These are phyloP conservation scores for Fusarium sp. DNA, from an alignment of 2,329 filamentous ascomycete genomes.

Conservation along the genomic window DNA sequence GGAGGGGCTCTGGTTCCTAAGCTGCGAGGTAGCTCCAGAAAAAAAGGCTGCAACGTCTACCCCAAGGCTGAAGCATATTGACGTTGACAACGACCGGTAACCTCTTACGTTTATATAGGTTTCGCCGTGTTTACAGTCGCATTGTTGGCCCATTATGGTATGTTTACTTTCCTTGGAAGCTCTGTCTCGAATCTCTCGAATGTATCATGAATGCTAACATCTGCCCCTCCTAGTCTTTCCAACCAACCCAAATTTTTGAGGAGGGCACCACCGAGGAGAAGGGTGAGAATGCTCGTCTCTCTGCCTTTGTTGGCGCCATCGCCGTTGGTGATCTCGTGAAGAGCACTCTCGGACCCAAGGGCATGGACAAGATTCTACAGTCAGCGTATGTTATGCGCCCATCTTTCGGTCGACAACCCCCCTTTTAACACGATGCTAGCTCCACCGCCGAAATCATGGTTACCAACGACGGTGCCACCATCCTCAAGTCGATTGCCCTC, in stretches of 20 bases:
- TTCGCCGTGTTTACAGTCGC: constrained; percentile 38
- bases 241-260: constrained; percentile 97
- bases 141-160: constrained; percentile 44
- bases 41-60: constrained; percentile 47
- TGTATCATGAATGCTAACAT: constrained; percentile 34
- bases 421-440: constrained; percentile 57
- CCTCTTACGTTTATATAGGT: constrained; percentile 36
- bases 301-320: constrained; percentile 98
- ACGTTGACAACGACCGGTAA: constrained; percentile 43
- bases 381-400: constrained; percentile 77
- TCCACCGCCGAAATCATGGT: constrained; percentile 98
- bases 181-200: not conserved
- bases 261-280: constrained; percentile 98
- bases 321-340: constrained; percentile 98
- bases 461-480: constrained; percentile 98
- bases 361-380: constrained; percentile 98
- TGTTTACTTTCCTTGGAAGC: not conserved
- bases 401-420: constrained; percentile 25
- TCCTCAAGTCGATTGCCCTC: constrained; percentile 96
- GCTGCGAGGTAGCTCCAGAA: constrained; percentile 46
- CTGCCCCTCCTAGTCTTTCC: constrained; percentile 66
- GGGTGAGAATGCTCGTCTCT: constrained; percentile 97
- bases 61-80: constrained; percentile 47
- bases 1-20: constrained; percentile 44
- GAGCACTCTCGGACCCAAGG: constrained; percentile 95